phyloP scores from a whole-genome alignment of 164 flowering plant genomes.

The Taxillus chinensis region DNA sequence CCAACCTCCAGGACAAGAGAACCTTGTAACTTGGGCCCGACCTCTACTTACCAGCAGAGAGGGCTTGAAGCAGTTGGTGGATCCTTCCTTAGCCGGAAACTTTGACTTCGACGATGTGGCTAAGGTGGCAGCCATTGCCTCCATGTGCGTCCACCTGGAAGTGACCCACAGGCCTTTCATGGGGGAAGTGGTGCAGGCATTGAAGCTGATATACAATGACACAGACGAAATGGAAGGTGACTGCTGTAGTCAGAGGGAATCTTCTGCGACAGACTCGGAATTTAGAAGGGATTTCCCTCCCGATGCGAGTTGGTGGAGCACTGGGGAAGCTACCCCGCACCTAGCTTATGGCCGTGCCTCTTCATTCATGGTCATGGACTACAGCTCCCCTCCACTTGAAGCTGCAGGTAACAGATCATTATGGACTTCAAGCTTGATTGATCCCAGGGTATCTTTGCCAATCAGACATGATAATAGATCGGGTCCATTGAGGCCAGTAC shows the following conservation, averaged over 20 bases:
- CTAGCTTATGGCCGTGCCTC: constrained; percentile 57
- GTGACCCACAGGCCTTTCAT: constrained; percentile 90
- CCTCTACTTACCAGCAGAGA: constrained; percentile 66
- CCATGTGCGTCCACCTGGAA: constrained; percentile 93
- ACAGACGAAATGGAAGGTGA: constrained; percentile 60
- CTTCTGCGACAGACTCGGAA: constrained; percentile 59
- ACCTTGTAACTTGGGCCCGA: constrained; percentile 93
- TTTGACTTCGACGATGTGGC: constrained; percentile 79
- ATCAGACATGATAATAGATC: constrained; percentile 60
- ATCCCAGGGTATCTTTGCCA: constrained; percentile 37
- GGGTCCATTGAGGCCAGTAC: constrained; percentile 68
- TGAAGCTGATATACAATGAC: constrained; percentile 81
- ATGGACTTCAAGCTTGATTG: constrained; percentile 40
- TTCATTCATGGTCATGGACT: constrained; percentile 79
- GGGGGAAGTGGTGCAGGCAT: constrained; percentile 99
- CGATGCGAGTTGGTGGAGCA: constrained; percentile 75
- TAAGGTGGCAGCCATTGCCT: constrained; percentile 89
- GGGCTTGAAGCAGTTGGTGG: constrained; percentile 72
- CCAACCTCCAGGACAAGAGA: constrained; percentile 82
- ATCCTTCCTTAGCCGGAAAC: constrained; percentile 61
- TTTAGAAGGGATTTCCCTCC: constrained; percentile 48
- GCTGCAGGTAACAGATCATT: constrained; percentile 49
- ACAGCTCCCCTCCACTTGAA: constrained; percentile 74
- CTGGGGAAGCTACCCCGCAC: constrained; percentile 49
- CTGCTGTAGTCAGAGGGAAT: constrained; percentile 55